Base-by-base conservation (phyloP, 768 basidiomycete genomes). In the Daedalea quercina region DNA sequence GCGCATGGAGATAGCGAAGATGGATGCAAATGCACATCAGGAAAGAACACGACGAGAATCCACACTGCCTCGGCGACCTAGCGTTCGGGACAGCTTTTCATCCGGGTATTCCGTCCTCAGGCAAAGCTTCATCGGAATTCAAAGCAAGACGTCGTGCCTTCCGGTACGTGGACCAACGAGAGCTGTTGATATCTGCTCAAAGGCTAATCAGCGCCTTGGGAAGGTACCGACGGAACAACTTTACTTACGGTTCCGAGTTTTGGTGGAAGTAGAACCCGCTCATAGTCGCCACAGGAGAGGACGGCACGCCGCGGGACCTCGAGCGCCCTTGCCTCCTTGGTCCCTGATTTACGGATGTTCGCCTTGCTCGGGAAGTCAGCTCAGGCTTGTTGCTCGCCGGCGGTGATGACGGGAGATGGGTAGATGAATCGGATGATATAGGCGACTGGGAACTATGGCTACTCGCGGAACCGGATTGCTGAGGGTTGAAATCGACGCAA, bases 231-330 rank as follows among this genome's bases (percentile, higher is more conserved):
- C 22, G 49, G 9, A 44, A 13, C 33, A 12, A 43, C 31, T 31
- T 7, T n/a, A 81, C 88, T 72, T 64, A 93, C 90, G 90, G 90
- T 63, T 91, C 90, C 51, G 90, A 93, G 66, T 92, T 88, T 75
- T 87, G 85, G 68, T 94, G 91, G 71, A 90, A 94, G 69, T 94
- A 95, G 72, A 90, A 94, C 34, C 93, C 90, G 57, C 80, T 87
- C 87, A 91, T 90, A 24, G 82, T 82, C 3, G 88, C 89, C 46
- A 79, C 74, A 26, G 63, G 65, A 7, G 81, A 73, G 4, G 76
- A 71, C 44, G 72, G 56, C 43, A 78, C 76, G 34, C 75, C 71
- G n/a, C 75, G 60, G 3, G 79, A 76, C 15, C 78, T 68, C 15
- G 78, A 76, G 20, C 79, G 75, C 44, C 71, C 61, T 47, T 54